These are phyloP conservation scores for Aulographum hederae DNA, from an alignment of 2,329 filamentous ascomycete genomes.

Conservation along the genomic window DNA sequence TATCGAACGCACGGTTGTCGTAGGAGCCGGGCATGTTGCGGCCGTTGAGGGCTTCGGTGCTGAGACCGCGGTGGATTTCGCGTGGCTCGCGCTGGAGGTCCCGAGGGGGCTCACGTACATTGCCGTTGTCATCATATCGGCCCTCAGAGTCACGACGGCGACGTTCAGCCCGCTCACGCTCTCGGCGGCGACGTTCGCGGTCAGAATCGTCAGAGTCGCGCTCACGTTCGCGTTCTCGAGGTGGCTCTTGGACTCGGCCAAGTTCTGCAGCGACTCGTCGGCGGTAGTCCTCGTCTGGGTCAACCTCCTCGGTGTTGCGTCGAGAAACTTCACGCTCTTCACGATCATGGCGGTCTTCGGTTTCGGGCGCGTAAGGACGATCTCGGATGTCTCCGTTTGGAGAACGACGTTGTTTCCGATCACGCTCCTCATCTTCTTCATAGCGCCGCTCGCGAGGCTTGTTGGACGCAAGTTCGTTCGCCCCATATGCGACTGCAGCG, in stretches of 20 bases:
- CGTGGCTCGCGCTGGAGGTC: too few relatives aligned
- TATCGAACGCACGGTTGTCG: slow-evolving; percentile 8
- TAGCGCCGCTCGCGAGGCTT: not conserved
- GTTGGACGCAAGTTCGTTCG: slow-evolving; percentile 5
- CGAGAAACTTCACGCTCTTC: slow-evolving; percentile 2
- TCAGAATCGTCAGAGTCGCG: slow-evolving; percentile 1
- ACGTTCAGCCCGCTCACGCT: slow-evolving; percentile 13
- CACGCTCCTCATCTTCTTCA: slow-evolving; percentile 7
- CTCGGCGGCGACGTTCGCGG: slow-evolving; percentile 12
- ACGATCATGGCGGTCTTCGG: slow-evolving; percentile 11
- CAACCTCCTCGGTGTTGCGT: slow-evolving; percentile 10
- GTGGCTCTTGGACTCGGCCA: slow-evolving; percentile 13
- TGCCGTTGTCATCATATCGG: not conserved
- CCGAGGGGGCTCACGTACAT: too few relatives aligned
- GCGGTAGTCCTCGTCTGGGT: slow-evolving; percentile 32
- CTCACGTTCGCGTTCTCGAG: slow-evolving; percentile 11
- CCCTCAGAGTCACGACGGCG: too few relatives aligned
- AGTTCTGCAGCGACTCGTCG: slow-evolving; percentile 27
- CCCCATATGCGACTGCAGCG: slow-evolving; percentile 12
- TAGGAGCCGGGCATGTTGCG: slow-evolving; percentile 15
- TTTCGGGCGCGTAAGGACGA: slow-evolving; percentile 10
- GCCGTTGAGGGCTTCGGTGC: too few relatives aligned
- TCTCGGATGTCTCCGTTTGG: too few relatives aligned
- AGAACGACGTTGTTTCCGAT: slow-evolving; percentile 11
- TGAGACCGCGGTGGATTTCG: not conserved